These are phyloP conservation scores for Syzygium aromaticum DNA, from an alignment of 345 rosid species.

Conservation along the genomic window DNA sequence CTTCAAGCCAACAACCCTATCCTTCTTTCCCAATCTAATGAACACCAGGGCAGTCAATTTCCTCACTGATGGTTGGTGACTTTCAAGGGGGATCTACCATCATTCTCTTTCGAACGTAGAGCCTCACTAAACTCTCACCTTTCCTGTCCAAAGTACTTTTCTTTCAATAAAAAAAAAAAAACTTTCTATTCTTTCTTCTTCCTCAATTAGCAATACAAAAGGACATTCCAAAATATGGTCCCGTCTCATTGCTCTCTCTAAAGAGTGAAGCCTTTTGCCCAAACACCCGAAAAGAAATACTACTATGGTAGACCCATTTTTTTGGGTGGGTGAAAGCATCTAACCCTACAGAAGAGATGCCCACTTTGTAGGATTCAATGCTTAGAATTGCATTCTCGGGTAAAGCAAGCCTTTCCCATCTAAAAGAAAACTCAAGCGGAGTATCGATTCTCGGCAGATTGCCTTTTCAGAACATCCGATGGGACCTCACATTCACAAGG, in stretches of 20 bases:
- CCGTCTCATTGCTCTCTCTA: background rate
- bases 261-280: background rate
- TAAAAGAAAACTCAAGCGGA: background rate
- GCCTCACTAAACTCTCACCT: background rate
- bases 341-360: background rate
- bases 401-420: background rate
- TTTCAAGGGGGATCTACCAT: background rate
- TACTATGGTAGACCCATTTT: background rate
- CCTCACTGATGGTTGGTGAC: background rate
- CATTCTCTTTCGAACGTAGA: background rate
- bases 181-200: background rate
- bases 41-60: background rate
- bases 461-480: background rate
- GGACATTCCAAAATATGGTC: background rate
- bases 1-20: background rate
- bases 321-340: background rate
- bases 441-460: background rate
- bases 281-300: background rate
- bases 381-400: background rate
- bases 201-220: background rate
- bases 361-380: background rate
- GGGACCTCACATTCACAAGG: background rate
- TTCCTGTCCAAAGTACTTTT: background rate
- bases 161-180: background rate
- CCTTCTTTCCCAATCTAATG: background rate